phyloP scores from a whole-genome alignment of 441 rosid species.

The Croton setiger region DNA sequence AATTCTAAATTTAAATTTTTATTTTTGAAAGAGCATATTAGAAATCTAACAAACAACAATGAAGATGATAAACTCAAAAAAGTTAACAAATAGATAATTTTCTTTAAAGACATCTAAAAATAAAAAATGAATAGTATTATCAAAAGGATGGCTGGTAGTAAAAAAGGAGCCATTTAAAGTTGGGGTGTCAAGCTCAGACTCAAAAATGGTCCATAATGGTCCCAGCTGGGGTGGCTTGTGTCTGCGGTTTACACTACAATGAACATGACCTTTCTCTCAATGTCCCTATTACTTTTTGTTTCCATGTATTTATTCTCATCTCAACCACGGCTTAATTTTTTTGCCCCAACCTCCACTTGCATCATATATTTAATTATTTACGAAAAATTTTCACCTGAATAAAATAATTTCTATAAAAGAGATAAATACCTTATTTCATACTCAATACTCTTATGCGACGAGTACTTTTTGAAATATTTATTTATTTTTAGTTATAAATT shows the following conservation, averaged over 20 bases:
- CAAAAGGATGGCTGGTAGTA: constrained; percentile 15
- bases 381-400: constrained; percentile 12
- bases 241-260: constrained; percentile 67
- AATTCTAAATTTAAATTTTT: too few species aligned
- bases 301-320: constrained; percentile 35
- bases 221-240: constrained; percentile 38
- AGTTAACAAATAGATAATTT: neutral
- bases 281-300: constrained; percentile 31
- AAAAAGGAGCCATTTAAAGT: neutral
- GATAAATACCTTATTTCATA: too few species aligned
- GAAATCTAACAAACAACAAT: too few species aligned
- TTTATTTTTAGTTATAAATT: too few species aligned
- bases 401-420: neutral
- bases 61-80: neutral
- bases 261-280: constrained; percentile 41
- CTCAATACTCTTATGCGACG: too few species aligned
- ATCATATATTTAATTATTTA: constrained; percentile 11
- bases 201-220: constrained; percentile 37
- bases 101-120: too few species aligned
- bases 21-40: too few species aligned
- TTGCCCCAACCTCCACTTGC: constrained; percentile 21
- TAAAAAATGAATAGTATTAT: neutral
- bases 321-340: constrained; percentile 28
- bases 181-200: constrained; percentile 1
- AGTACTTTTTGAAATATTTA: too few species aligned